These are phyloP conservation scores for Talaromyces ruber DNA, from an alignment of 495 filamentous ascomycete species.

Conservation along the genomic window DNA sequence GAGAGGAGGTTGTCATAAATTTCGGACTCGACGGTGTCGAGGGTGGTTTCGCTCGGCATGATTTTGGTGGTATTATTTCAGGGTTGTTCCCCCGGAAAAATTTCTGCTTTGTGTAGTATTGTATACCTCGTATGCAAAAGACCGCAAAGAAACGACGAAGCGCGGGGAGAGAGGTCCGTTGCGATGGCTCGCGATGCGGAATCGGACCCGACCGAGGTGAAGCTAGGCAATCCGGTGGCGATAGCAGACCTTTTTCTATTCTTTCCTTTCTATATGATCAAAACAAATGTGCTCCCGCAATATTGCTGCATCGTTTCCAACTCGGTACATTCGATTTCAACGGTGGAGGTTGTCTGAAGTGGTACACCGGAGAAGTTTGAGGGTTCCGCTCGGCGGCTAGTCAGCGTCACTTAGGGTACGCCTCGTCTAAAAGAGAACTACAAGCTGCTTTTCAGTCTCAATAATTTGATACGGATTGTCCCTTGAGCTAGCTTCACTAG, in stretches of 20 bases:
- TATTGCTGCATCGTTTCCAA: neutral
- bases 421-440: neutral
- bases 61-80: neutral
- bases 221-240: neutral
- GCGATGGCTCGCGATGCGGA: neutral
- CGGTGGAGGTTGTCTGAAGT: neutral
- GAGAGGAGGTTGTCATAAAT: conserved; percentile 33
- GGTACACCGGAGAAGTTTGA: neutral
- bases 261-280: neutral
- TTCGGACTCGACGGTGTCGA: conserved; percentile 35
- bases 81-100: neutral
- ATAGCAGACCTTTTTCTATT: neutral
- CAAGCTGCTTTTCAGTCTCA: neutral
- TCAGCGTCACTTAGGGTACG: neutral
- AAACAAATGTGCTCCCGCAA: neutral
- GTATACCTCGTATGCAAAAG: neutral
- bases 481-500: neutral
- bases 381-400: neutral
- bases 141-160: neutral
- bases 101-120: neutral
- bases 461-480: neutral
- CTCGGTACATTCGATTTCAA: neutral
- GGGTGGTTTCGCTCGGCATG: conserved; percentile 8
- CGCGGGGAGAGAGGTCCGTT: neutral
- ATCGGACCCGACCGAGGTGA: neutral